A percentile compares a stretch with the other conserved stretches of the same genome.
These are phyloP conservation scores for Cladobotryum mycophilum DNA, from an alignment of 2,329 filamentous ascomycete species.

Conservation along the genomic window DNA sequence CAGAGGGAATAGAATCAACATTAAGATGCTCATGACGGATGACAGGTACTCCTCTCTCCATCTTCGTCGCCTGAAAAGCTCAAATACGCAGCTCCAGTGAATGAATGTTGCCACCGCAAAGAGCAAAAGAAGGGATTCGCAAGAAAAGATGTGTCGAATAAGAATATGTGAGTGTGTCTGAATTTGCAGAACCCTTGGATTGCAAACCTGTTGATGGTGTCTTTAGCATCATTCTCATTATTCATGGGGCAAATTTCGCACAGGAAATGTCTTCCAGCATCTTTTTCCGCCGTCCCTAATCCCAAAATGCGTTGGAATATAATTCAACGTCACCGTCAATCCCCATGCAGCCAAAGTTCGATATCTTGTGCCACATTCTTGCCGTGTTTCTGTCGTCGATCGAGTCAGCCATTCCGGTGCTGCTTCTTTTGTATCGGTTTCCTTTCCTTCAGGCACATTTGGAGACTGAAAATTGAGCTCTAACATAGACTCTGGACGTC, in stretches of 20 bases:
- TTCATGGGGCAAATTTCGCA: background rate
- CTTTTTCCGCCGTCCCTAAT: background rate
- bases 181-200: background rate
- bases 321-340: constrained; percentile 4
- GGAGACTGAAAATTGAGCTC: background rate
- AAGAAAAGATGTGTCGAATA: background rate
- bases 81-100: constrained; percentile 1
- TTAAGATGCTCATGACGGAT: background rate
- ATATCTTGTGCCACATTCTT: background rate
- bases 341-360: constrained; percentile 5
- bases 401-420: background rate
- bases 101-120: background rate
- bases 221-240: background rate
- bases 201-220: constrained; percentile 2
- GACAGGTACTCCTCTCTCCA: background rate
- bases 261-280: constrained; percentile 6
- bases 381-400: background rate
- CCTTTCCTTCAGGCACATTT: background rate
- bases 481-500: background rate
- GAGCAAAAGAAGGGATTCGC: background rate
- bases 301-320: constrained; percentile 2
- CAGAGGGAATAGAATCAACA: background rate
- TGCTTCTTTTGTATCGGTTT: background rate
- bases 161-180: background rate
- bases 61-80: background rate